phyloP scores from a whole-genome alignment of 1,139 yeast species.

The Trichomonascaceae sp. region DNA sequence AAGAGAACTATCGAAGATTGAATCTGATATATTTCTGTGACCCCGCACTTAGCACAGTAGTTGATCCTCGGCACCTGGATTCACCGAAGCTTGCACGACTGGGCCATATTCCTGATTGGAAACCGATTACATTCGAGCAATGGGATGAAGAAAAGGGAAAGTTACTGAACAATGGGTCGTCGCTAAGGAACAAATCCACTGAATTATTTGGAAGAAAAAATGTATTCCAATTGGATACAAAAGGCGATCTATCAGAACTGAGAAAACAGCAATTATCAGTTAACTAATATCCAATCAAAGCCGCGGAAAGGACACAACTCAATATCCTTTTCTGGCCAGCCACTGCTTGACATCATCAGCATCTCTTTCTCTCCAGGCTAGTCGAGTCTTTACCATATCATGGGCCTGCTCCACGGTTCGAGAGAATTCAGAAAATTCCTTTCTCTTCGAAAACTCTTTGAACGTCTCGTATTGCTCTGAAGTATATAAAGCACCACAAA shows the following conservation, averaged over 20 bases:
- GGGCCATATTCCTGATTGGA: conserved; percentile 30
- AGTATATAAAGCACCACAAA: conserved; percentile 45
- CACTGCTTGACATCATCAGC: conserved; percentile 29
- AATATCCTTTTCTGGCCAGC: conserved; percentile 15
- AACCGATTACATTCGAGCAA: conserved; percentile 33
- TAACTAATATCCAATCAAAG: background rate
- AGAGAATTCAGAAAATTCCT: conserved; percentile 43
- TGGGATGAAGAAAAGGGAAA: conserved; percentile 43
- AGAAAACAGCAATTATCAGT: background rate
- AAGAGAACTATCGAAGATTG: conserved; percentile 26
- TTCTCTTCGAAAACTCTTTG: conserved; percentile 45
- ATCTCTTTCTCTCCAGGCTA: conserved; percentile 31
- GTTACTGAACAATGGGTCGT: conserved; percentile 28
- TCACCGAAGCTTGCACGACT: conserved; percentile 10
- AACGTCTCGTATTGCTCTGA: conserved; percentile 42
- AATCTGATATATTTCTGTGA: conserved; percentile 29
- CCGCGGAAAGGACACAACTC: background rate
- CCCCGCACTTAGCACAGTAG: conserved; percentile 13
- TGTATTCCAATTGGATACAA: conserved; percentile 5
- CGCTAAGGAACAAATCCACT: conserved; percentile 39
- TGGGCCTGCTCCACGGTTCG: conserved; percentile 29
- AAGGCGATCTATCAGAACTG: conserved; percentile 1
- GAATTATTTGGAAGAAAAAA: conserved; percentile 34
- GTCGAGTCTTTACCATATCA: conserved; percentile 26
- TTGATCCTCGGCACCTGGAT: conserved; percentile 5